Percentiles rank a stretch among this genome's conserved stretches.
phyloP scores from a whole-genome alignment of 345 rosid species.

The Lepidium aucheri region DNA sequence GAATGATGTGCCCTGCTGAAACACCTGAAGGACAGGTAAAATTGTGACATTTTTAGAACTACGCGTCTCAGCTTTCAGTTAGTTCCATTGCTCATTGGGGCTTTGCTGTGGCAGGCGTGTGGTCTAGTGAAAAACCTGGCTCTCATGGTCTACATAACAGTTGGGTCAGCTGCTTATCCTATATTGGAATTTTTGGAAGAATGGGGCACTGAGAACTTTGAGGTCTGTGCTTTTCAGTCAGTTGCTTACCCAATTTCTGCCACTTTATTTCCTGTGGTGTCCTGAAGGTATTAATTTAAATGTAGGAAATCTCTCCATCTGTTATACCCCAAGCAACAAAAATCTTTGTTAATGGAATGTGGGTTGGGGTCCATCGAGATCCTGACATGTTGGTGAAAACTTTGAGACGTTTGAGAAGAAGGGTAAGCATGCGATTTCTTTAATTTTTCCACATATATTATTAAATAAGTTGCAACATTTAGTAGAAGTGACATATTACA shows the following conservation, averaged over 20 bases:
- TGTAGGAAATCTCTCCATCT: constrained; percentile 92
- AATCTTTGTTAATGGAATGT: constrained; percentile 91
- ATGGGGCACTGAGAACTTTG: constrained; percentile 98
- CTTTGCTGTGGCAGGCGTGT: constrained; percentile 55
- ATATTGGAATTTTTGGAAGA: constrained; percentile 89
- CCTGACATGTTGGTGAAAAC: constrained; percentile 99
- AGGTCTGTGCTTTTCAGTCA: constrained; percentile 40
- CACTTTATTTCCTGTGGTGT: not conserved
- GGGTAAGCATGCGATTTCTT: constrained; percentile 40
- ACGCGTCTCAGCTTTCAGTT: not conserved
- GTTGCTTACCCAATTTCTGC: not conserved
- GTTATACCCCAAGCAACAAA: constrained; percentile 95
- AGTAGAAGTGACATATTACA: not conserved
- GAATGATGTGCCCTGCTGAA: constrained; percentile 99
- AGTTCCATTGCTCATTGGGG: not conserved
- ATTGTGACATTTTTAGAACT: constrained; percentile 6
- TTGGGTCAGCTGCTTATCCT: constrained; percentile 93
- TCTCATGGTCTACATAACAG: constrained; percentile 94
- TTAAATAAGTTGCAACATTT: not conserved
- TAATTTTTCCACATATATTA: not conserved
- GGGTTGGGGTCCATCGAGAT: constrained; percentile 98
- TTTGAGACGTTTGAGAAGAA: constrained; percentile 78
- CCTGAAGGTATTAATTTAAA: constrained; percentile 13
- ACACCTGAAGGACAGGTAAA: constrained; percentile 98
- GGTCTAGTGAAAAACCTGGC: constrained; percentile 97